These are phyloP conservation scores for Dendrobium catenatum DNA, from an alignment of 106 monocot species.

Conservation along the genomic window DNA sequence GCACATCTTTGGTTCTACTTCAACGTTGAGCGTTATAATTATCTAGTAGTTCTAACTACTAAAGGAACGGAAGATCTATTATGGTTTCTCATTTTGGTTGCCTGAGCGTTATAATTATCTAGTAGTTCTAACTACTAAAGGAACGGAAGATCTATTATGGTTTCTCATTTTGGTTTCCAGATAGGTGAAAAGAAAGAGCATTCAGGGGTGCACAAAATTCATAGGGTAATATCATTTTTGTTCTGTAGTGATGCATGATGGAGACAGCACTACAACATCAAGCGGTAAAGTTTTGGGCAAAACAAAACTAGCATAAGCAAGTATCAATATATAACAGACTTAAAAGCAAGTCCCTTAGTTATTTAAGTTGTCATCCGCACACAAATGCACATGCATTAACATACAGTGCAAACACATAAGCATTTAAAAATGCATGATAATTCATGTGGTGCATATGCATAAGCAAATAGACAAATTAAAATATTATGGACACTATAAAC, in stretches of 20 bases:
- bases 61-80: background rate
- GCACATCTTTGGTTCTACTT: background rate
- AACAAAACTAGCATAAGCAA: background rate
- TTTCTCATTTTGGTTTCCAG: background rate
- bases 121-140: background rate
- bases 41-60: background rate
- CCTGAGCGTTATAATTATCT: background rate
- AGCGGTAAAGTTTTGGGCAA: background rate
- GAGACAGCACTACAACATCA: background rate
- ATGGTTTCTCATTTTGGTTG: background rate
- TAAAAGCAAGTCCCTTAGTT: background rate
- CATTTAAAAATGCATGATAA: background rate
- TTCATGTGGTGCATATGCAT: background rate
- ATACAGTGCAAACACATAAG: background rate
- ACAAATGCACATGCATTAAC: background rate
- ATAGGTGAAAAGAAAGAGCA: background rate
- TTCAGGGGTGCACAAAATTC: background rate
- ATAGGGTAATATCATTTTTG: background rate
- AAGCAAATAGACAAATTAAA: background rate
- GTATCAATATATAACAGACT: background rate
- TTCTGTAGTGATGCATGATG: background rate
- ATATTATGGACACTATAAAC: background rate
- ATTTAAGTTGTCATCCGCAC: background rate
- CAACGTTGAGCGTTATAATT: background rate
- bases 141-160: background rate